A percentile compares a stretch with the other conserved stretches of the same genome.
These are phyloP conservation scores for Cyamopsis tetragonoloba DNA, from an alignment of 306 rosid genomes.

Conservation along the genomic window DNA sequence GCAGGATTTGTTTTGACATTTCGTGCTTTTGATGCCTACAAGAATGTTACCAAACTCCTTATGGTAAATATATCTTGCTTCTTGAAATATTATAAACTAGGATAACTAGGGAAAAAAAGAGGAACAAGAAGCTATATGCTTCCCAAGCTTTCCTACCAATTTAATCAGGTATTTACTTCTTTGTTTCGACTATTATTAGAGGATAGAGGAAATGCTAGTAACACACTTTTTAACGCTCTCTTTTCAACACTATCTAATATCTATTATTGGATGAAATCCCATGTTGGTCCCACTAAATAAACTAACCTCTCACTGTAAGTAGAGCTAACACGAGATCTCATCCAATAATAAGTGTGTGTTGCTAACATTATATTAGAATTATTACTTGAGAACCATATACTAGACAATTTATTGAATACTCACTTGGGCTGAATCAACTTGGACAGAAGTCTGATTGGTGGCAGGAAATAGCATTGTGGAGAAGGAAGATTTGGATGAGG, in stretches of 20 bases:
- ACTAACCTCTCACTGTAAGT: not conserved
- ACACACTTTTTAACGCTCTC: not conserved
- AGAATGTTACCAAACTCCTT: slow-evolving; percentile 25
- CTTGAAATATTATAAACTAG: not conserved
- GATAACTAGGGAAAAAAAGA: not conserved
- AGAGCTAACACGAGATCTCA: not conserved
- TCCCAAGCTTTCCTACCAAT: slow-evolving; percentile 9
- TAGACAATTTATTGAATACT: slow-evolving; percentile 29
- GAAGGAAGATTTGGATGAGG: slow-evolving; percentile 47
- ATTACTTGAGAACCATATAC: slow-evolving; percentile 24
- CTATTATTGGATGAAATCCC: not conserved
- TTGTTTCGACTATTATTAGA: slow-evolving; percentile 1
- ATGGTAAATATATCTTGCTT: not conserved
- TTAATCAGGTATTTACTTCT: not conserved
- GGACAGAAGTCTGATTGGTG: slow-evolving; percentile 40
- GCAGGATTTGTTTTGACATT: slow-evolving; percentile 35
- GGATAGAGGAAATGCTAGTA: not conserved
- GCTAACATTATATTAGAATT: slow-evolving; percentile 1
- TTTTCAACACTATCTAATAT: not conserved
- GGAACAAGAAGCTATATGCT: not conserved
- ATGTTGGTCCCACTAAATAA: not conserved
- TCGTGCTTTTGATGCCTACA: slow-evolving; percentile 72
- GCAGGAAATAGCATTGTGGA: slow-evolving; percentile 36
- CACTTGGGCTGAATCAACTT: slow-evolving; percentile 56
- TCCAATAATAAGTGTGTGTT: not conserved